Conservation (phyloP, 352 stramenopile genomes). For the Phytophthora pistaciae region DNA sequence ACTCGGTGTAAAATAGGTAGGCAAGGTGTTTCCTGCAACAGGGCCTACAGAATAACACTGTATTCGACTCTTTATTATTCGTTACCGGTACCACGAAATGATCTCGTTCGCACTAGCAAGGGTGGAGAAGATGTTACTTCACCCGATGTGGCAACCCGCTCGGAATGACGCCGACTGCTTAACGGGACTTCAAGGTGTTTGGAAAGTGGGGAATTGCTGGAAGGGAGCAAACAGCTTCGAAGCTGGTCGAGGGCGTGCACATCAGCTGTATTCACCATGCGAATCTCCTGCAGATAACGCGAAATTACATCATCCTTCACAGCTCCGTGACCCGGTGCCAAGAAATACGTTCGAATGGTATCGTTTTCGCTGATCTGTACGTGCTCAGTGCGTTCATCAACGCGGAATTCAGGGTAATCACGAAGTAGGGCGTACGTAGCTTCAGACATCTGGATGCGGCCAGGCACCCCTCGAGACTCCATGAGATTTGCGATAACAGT, state of each 20-base stretch:
- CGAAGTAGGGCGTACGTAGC: constrained; percentile 66
- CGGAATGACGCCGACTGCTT: constrained; percentile 27
- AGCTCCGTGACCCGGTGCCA: constrained; percentile 49
- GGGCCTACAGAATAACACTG: background rate
- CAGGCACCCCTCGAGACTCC: constrained; percentile 69
- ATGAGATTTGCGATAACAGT: constrained; percentile 85
- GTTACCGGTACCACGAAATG: constrained; percentile 63
- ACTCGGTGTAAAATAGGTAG: constrained; percentile 5
- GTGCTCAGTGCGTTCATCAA: constrained; percentile 53
- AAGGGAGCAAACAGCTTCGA: constrained; percentile 58
- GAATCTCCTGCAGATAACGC: constrained; percentile 54
- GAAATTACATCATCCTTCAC: constrained; percentile 61
- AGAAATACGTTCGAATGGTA: constrained; percentile 59
- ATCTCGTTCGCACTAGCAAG: constrained; percentile 1
- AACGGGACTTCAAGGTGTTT: constrained; percentile 50
- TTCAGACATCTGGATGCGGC: constrained; percentile 71
- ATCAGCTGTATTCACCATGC: constrained; percentile 38
- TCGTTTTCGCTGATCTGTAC: constrained; percentile 73
- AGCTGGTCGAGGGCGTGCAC: constrained; percentile 54
- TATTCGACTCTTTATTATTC: constrained; percentile 8
- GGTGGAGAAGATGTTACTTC: background rate
- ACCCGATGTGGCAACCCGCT: constrained; percentile 17
- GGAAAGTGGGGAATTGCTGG: constrained; percentile 61
- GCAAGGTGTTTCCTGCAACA: background rate
- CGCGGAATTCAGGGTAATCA: constrained; percentile 56